Evolutionary conservation across 1,139 yeast genomes (phyloP).

Genomic region (Pichia sorboxylosa): DNA sequence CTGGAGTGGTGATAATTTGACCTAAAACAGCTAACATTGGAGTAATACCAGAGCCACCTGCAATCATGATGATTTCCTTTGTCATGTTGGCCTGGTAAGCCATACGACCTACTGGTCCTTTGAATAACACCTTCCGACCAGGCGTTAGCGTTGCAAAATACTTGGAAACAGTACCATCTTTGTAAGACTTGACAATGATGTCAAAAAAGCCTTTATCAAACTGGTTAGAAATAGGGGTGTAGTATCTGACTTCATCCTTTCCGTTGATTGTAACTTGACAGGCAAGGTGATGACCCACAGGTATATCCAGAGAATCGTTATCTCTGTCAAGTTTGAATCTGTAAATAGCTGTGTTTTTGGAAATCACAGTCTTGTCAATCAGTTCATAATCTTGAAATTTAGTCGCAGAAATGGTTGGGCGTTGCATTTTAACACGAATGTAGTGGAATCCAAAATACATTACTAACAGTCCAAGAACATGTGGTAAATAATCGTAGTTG

Average conservation of each 20-base stretch:
- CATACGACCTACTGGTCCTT: conserved; percentile 72
- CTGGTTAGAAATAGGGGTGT: conserved; percentile 64
- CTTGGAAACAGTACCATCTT: conserved; percentile 55
- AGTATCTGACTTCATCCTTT: conserved; percentile 55
- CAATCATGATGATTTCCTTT: conserved; percentile 52
- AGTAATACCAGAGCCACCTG: conserved; percentile 94
- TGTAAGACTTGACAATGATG: conserved; percentile 60
- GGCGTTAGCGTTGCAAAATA: conserved; percentile 49
- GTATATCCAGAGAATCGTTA: conserved; percentile 50
- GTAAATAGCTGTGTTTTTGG: conserved; percentile 60
- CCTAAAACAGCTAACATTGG: conserved; percentile 64
- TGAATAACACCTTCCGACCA: conserved; percentile 57
- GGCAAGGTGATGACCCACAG: conserved; percentile 70
- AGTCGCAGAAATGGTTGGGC: conserved; percentile 36
- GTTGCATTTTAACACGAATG: conserved; percentile 32
- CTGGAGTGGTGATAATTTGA: conserved; percentile 53
- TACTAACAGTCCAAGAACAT: conserved; percentile 36
- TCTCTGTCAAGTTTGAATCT: conserved; percentile 53
- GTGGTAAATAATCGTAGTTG: conserved; percentile 39
- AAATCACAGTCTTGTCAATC: conserved; percentile 57
- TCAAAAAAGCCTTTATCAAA: conserved; percentile 65
- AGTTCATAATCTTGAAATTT: conserved; percentile 58
- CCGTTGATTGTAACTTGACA: conserved; percentile 36
- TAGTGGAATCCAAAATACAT: conserved; percentile 37
- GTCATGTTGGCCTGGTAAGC: conserved; percentile 46